Evolutionary conservation across 768 basidiomycete genomes (phyloP).

Genomic region (Inosperma sp.): DNA sequence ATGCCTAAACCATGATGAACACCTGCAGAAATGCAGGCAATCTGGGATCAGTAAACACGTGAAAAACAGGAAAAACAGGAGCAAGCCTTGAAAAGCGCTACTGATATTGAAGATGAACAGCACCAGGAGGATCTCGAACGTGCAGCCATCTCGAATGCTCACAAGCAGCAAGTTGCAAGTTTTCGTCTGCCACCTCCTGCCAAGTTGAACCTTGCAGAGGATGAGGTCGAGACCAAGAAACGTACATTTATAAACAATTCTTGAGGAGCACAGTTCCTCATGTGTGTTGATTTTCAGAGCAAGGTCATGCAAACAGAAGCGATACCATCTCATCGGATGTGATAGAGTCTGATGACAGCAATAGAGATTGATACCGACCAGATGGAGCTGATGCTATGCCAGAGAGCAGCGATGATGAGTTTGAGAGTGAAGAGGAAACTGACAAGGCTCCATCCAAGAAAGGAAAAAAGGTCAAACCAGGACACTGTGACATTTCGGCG

Average conservation of each 20-base stretch:
- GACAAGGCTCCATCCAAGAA: neutral
- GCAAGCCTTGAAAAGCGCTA: neutral
- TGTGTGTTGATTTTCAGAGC: neutral
- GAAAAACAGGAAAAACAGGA: neutral
- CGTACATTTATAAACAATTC: neutral
- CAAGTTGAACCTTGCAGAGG: neutral
- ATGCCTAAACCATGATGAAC: neutral
- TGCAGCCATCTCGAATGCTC: neutral
- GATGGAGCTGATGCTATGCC: neutral
- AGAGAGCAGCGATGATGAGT: neutral
- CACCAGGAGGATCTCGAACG: neutral
- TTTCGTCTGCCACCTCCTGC: neutral
- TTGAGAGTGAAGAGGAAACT: neutral
- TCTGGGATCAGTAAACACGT: neutral
- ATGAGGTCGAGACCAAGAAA: neutral
- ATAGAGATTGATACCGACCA: neutral
- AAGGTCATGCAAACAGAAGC: neutral
- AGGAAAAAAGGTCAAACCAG: neutral
- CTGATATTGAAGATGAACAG: constrained; percentile 3
- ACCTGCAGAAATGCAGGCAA: constrained; percentile 2
- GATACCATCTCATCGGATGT: neutral
- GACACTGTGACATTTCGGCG: neutral
- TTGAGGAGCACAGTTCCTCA: neutral
- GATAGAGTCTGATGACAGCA: constrained; percentile 4
- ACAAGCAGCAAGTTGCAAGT: neutral